phyloP scores from a whole-genome alignment of 176 grass and related monocot species.

The Eleusine coracana region DNA sequence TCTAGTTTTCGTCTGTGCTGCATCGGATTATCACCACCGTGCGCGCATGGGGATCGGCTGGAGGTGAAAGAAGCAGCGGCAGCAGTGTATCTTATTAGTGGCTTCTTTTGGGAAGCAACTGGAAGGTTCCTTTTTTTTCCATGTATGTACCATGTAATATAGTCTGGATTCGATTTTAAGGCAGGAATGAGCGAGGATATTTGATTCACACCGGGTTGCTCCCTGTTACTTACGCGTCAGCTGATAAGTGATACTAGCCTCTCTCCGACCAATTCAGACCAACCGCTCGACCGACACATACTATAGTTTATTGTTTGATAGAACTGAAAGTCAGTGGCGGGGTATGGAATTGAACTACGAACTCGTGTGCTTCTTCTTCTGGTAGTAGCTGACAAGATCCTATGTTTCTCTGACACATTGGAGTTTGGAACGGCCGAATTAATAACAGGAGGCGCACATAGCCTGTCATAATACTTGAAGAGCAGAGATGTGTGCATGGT shows the following conservation, averaged over 20 bases:
- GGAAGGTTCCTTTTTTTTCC: constrained; percentile 14
- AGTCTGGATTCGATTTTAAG: constrained; percentile 27
- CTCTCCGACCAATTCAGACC: background rate
- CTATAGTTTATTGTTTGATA: background rate
- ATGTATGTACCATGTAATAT: constrained; percentile 57
- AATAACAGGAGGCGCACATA: too few species aligned
- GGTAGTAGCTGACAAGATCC: background rate
- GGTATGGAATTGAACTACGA: background rate
- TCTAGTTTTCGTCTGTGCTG: background rate
- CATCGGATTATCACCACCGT: background rate
- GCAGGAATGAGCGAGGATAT: constrained; percentile 41
- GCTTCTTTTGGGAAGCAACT: constrained; percentile 35
- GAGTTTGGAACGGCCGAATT: background rate
- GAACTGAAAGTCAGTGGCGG: background rate
- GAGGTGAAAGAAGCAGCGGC: constrained; percentile 11
- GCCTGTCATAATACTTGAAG: too few species aligned
- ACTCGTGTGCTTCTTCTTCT: background rate
- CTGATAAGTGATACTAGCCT: background rate
- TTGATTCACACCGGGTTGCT: background rate
- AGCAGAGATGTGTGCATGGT: too few species aligned
- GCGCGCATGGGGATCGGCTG: background rate
- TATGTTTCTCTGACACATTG: constrained; percentile 27
- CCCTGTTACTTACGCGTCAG: background rate
- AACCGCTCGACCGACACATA: background rate
- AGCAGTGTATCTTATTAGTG: constrained; percentile 35